Evolutionary conservation across 1,139 yeast species (phyloP).

Genomic region (Candida albicans): DNA sequence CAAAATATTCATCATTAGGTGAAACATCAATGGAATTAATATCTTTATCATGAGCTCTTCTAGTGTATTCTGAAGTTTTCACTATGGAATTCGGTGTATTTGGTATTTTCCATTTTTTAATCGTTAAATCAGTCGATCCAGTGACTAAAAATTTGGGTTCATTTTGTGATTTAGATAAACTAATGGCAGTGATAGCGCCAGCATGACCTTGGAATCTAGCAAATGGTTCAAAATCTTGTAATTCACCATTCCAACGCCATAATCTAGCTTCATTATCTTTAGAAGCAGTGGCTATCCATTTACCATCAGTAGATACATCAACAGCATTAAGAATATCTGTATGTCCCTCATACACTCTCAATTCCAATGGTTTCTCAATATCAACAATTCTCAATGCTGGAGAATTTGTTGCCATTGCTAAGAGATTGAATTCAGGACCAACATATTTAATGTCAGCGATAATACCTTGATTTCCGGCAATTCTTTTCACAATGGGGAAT

Average conservation of each 20-base stretch:
- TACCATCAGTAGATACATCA: conserved; percentile 76
- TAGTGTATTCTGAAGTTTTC: conserved; percentile 71
- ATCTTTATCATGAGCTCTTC: conserved; percentile 96
- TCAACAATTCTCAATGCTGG: conserved; percentile 81
- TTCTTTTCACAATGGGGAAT: conserved; percentile 49
- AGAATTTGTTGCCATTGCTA: conserved; percentile 92
- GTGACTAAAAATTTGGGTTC: conserved; percentile 76
- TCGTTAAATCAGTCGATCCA: conserved; percentile 86
- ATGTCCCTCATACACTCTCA: conserved; percentile 74
- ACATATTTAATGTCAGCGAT: conserved; percentile 83
- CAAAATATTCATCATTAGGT: conserved; percentile 84
- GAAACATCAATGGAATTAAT: conserved; percentile 85
- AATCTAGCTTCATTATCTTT: conserved; percentile 83
- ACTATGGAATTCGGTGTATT: conserved; percentile 26
- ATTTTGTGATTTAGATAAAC: conserved; percentile 61
- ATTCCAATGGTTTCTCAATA: conserved; percentile 57
- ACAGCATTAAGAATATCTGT: conserved; percentile 79
- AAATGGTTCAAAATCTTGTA: conserved; percentile 48
- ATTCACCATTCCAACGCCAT: conserved; percentile 62
- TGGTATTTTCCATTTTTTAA: conserved; percentile 86
- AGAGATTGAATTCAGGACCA: conserved; percentile 55
- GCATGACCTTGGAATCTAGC: conserved; percentile 82
- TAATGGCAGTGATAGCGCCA: conserved; percentile 81
- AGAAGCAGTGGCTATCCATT: conserved; percentile 91
- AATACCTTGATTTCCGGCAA: conserved; percentile 96